Evolutionary conservation across 2,329 filamentous ascomycete species (phyloP).

Genomic region (Helotiales sp.): DNA sequence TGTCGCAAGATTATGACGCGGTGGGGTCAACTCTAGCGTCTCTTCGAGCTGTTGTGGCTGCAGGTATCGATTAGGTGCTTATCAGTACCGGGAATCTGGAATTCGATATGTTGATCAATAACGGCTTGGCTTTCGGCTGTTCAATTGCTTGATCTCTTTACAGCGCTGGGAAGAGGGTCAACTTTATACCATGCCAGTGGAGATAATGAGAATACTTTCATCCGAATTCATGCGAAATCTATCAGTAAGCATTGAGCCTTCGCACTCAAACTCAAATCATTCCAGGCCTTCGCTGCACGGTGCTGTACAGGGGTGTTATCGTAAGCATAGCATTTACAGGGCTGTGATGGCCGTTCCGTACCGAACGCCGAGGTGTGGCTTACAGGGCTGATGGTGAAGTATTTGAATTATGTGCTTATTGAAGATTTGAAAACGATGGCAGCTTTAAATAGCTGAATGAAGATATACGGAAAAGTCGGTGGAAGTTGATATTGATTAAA

Average conservation of each 20-base stretch:
- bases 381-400: not conserved
- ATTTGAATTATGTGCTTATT: too few relatives aligned
- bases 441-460: too few relatives aligned
- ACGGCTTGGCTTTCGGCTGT: not conserved
- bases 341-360: not conserved
- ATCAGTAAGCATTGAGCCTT: not conserved
- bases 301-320: not conserved
- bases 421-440: too few relatives aligned
- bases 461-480: too few relatives aligned
- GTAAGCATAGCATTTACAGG: not conserved
- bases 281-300: not conserved
- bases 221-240: not conserved
- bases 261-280: not conserved
- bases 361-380: not conserved
- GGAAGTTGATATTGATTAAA: too few relatives aligned
- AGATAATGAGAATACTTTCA: not conserved
- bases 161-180: not conserved
- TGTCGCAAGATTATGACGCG: slow-evolving; percentile 1
- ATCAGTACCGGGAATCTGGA: not conserved
- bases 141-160: not conserved
- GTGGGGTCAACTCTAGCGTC: too few relatives aligned
- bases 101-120: not conserved
- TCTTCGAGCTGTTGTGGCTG: too few relatives aligned
- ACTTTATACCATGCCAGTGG: not conserved
- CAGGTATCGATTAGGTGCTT: not conserved